phyloP scores from a whole-genome alignment of 2,329 filamentous ascomycete genomes.

The Ophiocordyceps unilateralis region DNA sequence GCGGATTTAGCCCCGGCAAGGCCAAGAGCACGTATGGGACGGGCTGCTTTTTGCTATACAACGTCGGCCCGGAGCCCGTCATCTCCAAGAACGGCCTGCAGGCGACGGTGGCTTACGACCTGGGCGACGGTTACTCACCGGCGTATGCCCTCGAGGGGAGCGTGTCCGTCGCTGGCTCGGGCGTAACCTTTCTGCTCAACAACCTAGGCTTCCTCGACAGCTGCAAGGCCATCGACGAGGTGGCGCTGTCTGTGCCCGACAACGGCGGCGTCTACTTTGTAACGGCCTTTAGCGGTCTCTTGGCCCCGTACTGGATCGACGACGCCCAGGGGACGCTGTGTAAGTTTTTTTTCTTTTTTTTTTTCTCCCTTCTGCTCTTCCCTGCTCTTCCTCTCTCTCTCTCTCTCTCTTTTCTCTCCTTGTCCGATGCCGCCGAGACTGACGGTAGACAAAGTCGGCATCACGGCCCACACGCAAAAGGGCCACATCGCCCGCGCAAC shows the following conservation, averaged over 20 bases:
- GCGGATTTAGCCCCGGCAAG: conserved; percentile 63
- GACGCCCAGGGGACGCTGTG: conserved; percentile 77
- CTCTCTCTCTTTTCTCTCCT: too few species aligned
- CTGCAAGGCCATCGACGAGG: conserved; percentile 29
- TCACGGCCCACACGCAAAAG: conserved; percentile 70
- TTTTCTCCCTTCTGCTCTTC: too few species aligned
- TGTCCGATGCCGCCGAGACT: too few species aligned
- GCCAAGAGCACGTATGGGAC: conserved; percentile 90
- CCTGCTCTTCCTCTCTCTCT: too few species aligned
- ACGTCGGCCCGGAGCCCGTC: conserved; percentile 70
- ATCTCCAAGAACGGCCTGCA: conserved; percentile 71
- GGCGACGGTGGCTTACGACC: conserved; percentile 76
- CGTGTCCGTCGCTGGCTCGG: conserved; percentile 66
- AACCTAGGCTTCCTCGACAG: conserved; percentile 43
- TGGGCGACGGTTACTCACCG: conserved; percentile 39
- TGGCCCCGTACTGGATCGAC: conserved; percentile 90
- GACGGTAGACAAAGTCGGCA: conserved; percentile 41
- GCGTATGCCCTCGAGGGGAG: conserved; percentile 74
- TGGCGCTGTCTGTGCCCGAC: conserved; percentile 40
- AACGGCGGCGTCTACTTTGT: conserved; percentile 77
- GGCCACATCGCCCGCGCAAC: conserved; percentile 82
- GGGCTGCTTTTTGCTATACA: conserved; percentile 78
- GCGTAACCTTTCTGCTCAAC: conserved; percentile 56
- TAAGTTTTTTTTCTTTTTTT: conserved; percentile 26
- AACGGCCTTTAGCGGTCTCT: conserved; percentile 79